Conservation (phyloP, 352 stramenopile genomes). For the Pythium dissimile region DNA sequence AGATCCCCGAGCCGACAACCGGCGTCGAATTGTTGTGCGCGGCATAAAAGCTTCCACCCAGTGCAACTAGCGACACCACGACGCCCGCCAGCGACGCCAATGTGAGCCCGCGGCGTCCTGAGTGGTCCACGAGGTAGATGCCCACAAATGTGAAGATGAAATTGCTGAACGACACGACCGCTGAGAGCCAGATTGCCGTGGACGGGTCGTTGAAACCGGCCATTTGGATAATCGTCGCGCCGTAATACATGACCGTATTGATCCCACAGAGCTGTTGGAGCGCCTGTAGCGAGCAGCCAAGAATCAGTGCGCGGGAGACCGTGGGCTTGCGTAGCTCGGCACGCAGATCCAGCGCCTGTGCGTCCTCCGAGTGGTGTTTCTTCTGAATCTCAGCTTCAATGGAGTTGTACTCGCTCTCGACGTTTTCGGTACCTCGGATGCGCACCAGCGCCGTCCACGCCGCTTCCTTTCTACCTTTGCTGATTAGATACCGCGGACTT, state of each 20-base stretch:
- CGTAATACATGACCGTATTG: constrained; percentile 89
- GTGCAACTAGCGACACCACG: constrained; percentile 35
- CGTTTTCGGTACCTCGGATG: constrained; percentile 50
- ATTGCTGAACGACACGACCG: constrained; percentile 67
- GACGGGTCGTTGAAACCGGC: constrained; percentile 67
- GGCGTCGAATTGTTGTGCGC: constrained; percentile 29
- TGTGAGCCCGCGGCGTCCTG: constrained; percentile 46
- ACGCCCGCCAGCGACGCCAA: constrained; percentile 43
- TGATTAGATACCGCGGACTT: constrained; percentile 63
- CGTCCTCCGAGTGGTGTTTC: background rate
- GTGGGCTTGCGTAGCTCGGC: constrained; percentile 31
- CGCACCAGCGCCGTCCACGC: constrained; percentile 41
- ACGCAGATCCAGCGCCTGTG: constrained; percentile 24
- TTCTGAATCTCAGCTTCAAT: constrained; percentile 52
- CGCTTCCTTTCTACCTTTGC: constrained; percentile 34
- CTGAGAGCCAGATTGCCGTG: constrained; percentile 77
- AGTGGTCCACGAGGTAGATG: constrained; percentile 52
- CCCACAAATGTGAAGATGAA: constrained; percentile 69
- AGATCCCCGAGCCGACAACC: constrained; percentile 32
- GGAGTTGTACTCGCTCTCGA: constrained; percentile 50
- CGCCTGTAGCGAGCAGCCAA: constrained; percentile 62
- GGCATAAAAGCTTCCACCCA: constrained; percentile 44
- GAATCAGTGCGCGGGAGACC: constrained; percentile 38
- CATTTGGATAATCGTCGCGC: constrained; percentile 77
- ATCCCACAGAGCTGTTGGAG: constrained; percentile 81